These are phyloP conservation scores for Rubroshorea leprosula DNA, from an alignment of 345 rosid species.

Conservation along the genomic window DNA sequence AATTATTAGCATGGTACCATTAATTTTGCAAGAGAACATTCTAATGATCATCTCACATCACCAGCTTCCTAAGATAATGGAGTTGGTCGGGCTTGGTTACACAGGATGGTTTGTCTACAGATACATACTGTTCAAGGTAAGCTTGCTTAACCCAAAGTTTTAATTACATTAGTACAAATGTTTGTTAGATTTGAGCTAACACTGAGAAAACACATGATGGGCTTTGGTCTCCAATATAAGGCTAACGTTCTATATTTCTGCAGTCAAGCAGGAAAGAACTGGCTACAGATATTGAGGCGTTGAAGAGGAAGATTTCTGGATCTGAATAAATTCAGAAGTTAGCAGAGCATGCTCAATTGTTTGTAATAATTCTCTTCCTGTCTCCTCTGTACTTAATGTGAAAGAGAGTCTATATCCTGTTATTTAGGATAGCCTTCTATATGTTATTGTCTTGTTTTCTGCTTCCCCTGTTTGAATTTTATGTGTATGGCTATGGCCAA, in stretches of 20 bases:
- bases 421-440: too few species aligned
- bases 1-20: neutral
- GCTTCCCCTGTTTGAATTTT: too few species aligned
- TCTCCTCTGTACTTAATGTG: constrained; percentile 17
- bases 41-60: constrained; percentile 9
- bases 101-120: constrained; percentile 99
- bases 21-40: neutral
- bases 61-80: constrained; percentile 96
- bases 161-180: too few species aligned
- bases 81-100: constrained; percentile 93
- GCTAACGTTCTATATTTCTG: constrained; percentile 14
- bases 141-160: too few species aligned
- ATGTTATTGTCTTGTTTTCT: too few species aligned
- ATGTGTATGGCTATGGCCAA: too few species aligned
- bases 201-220: too few species aligned
- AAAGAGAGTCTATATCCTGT: constrained; percentile 30
- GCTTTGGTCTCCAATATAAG: neutral
- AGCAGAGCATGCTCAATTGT: constrained; percentile 4
- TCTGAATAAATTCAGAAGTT: constrained; percentile 34
- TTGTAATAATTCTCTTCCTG: constrained; percentile 21
- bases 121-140: constrained; percentile 99
- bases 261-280: constrained; percentile 98
- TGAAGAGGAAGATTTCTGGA: constrained; percentile 96
- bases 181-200: too few species aligned
- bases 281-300: constrained; percentile 75